Evolutionary conservation across 202 grass and related monocot genomes (phyloP), one percentile per base, ranked within the genome.

Genomic region (Carex arenaria): DNA sequence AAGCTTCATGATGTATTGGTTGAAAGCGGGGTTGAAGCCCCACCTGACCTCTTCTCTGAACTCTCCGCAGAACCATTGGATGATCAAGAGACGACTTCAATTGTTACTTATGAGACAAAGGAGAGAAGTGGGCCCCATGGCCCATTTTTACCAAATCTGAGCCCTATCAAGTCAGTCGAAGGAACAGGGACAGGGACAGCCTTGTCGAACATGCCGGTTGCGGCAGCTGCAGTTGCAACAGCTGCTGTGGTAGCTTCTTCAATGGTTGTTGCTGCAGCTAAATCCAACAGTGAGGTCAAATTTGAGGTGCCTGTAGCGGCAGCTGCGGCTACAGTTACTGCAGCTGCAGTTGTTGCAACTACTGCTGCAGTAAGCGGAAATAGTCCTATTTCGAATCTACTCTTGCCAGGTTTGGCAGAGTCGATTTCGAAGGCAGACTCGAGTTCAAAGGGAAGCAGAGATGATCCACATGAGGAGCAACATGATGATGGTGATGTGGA

Each of bases 1-100:
- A 99, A 99, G 42, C 92, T 99, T 85, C 96, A 99, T 47, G 89
- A 99, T 84, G 93, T 99, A 54, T 89, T 99, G 81, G 84, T 95
- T 32, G 93, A 99, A 90, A 99, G 89, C 87, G 96, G 96, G 80
- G 93, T 99, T 70, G 85, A 93, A 68, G 93, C 96, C 78, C 96
- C 96, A 19, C 88, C 93, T 66, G 91, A 95, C 80, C 87, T 99
- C 61, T 99, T 99, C 87, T 93, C 91, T 56, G 96, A 99, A 86
- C 85, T 93, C 84, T 98, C 79, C 51, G 84, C 84, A 82, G 87
- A 89, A 86, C 86, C 95, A 72, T 84, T 85, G 60, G 92, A 98
- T 83, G 88, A 90, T 80, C 83, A 88, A 53, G 80, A 66, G 36
- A 49, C 10, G 9, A 15, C 60, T 81, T 43, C 61, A 47, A 61